A percentile compares a stretch with the other conserved stretches of the same genome.
These are phyloP conservation scores for Stagonosporopsis tanaceti DNA, from an alignment of 2,329 filamentous ascomycete genomes.

Conservation along the genomic window DNA sequence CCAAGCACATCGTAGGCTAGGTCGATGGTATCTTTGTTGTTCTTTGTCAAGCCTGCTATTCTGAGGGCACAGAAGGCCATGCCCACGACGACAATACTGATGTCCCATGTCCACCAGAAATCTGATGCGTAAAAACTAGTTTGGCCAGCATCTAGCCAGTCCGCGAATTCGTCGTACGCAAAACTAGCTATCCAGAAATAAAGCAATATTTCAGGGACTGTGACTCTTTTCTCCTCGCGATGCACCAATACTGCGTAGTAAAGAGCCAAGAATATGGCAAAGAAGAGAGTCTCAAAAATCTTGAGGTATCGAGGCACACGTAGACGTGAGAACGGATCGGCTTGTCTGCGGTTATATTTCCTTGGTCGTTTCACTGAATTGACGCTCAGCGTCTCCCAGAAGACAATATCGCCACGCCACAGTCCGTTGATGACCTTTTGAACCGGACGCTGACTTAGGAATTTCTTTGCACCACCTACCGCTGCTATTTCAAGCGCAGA, in stretches of 20 bases:
- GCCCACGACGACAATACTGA: slow-evolving; percentile 74
- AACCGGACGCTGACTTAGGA: slow-evolving; percentile 79
- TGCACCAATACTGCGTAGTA: slow-evolving; percentile 89
- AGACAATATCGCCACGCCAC: slow-evolving; percentile 83
- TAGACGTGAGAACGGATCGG: slow-evolving; percentile 66
- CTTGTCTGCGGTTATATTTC: slow-evolving; percentile 69
- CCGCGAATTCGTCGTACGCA: slow-evolving; percentile 78
- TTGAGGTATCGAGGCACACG: slow-evolving; percentile 86
- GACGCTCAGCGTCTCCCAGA: slow-evolving; percentile 82
- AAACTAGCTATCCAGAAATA: slow-evolving; percentile 90
- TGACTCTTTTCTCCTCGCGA: slow-evolving; percentile 71
- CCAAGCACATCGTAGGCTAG: slow-evolving; percentile 88
- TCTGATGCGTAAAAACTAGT: slow-evolving; percentile 65
- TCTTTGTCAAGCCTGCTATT: slow-evolving; percentile 69
- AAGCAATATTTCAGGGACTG: slow-evolving; percentile 72
- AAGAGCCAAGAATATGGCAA: slow-evolving; percentile 75
- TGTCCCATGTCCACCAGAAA: slow-evolving; percentile 46
- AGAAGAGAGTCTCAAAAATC: slow-evolving; percentile 83
- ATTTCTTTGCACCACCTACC: slow-evolving; percentile 82
- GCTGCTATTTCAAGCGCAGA: slow-evolving; percentile 89
- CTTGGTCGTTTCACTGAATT: slow-evolving; percentile 77
- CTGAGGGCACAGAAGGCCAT: slow-evolving; percentile 74
- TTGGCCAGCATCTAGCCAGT: slow-evolving; percentile 82
- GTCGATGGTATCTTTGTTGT: slow-evolving; percentile 71
- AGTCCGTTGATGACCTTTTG: slow-evolving; percentile 85